Base-by-base conservation (phyloP, 1,284 basidiomycete species). In the Boletus sp. region DNA sequence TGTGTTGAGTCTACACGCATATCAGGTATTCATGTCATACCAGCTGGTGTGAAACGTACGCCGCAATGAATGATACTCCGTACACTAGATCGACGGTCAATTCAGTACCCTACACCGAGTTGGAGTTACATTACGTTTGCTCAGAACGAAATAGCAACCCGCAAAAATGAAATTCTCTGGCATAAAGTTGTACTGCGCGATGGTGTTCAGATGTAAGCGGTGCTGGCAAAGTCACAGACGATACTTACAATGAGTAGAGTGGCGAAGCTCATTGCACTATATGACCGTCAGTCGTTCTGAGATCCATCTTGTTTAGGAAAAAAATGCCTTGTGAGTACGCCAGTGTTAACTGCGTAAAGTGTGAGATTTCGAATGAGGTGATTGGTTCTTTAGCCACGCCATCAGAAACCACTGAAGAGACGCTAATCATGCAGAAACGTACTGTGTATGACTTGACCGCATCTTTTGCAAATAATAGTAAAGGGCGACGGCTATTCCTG, bases 11-110 rank as follows among this genome's bases (percentile, higher is more conserved):
- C 82, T 84, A n/a, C 23, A 44, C 38, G 52, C 49, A 7, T 1
- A 23, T 68, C 23, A 67, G 64, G 3, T 28, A 16, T 28, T 33
- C 52, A 37, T 27, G 38, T 27, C 60, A 49, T 25, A 65, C 35
- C 14, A 2, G 27, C 10, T 8, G 23, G 23, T 23, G 17, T 40
- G 23, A 49, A 14, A 68, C 84, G 60, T 68, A 88, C 85, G 88
- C 86, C 58, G 87, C 85, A 67, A 89, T 77, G 70, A 87, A 87
- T 8, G 88, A 89, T 58, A 87, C 83, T 1, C 82, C 84, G 66
- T 89, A 90, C 33, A 89, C 88, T 89, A 60, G 4, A 57, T 52
- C 43, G 58, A 27, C 37, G 28, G 52, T 56, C 52, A 57, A 44
- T 49, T 44, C 44, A 47, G 52, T 48, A 30, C n/a, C 19, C 23